Evolutionary conservation across 2,329 filamentous ascomycete genomes (phyloP), one percentile per base, ranked within the genome.

Genomic region (Rhytidhysteron rufulum): DNA sequence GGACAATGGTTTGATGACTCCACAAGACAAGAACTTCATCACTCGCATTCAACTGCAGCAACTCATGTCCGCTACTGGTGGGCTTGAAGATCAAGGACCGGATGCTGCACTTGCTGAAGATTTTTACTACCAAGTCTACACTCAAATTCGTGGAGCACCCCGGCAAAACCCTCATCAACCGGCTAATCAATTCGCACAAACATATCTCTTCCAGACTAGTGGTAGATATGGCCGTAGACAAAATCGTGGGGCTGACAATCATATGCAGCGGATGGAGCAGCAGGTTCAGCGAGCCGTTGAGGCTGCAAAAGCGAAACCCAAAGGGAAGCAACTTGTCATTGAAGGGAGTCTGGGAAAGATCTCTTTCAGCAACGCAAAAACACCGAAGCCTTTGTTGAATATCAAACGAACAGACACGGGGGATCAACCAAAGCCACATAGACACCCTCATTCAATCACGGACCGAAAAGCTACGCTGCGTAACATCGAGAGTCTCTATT

Each of bases 1-100:
- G 68, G 89, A 95, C 56, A 98, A 98, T 58, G 93, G 93, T 18
- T 71, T 98, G 45, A 98, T 98, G 93, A 98, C 93, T 4, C 93
- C 93, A 0, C 91, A 97, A 61, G 93, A 98, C 69, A 98, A 98
- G 75, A 98, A 96, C 63, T 98, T 97, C 68, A 95, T 98, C 51
- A 97, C 93, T 4, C 83, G 93, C 15, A 98, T 98, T 50, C 93
- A 98, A 64, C 77, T 98, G 38, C 93, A 98, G 69, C 93, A 98
- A 63, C 78, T 98, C 25, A 88, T 98, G 39, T 83, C 91, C 9
- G 90, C 93, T 7, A 95, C 89, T 18, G 91, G 91, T 8, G 93
- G 89, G 55, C 79, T 89, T 4, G 84, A 84, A 39, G 89, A 95
- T 47, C 78, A 83, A 33, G 85, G 85, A 33, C 80, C 82, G 0